A percentile compares a stretch with the other conserved stretches of the same genome.
Conservation (phyloP, 495 filamentous ascomycete genomes). For the Lophiostoma macrostomum region DNA sequence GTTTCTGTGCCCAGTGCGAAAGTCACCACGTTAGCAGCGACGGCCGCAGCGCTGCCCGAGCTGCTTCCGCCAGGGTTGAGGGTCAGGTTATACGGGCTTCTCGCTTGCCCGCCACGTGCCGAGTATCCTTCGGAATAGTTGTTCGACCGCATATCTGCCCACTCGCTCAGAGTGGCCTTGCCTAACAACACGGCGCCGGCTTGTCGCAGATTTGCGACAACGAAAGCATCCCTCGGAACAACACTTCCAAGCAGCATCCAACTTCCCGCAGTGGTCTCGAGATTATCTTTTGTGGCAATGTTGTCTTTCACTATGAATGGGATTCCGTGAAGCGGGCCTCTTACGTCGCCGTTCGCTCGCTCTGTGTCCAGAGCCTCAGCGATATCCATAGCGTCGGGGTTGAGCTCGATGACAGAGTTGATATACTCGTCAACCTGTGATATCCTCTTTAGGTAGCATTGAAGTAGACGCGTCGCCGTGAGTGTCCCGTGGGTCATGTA, state of each 20-base stretch:
- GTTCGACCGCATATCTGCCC: constrained; percentile 71
- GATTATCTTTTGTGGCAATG: constrained; percentile 43
- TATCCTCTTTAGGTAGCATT: constrained; percentile 54
- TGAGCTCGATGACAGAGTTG: constrained; percentile 59
- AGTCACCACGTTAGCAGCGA: constrained; percentile 58
- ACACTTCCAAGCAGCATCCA: constrained; percentile 61
- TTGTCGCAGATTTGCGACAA: constrained; percentile 58
- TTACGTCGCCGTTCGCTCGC: constrained; percentile 51
- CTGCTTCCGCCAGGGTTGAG: constrained; percentile 65
- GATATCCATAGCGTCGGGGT: constrained; percentile 59
- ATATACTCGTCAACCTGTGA: constrained; percentile 56
- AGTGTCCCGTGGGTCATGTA: constrained; percentile 44
- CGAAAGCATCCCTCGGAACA: constrained; percentile 63
- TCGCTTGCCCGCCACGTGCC: constrained; percentile 60
- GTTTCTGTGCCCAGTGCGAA: constrained; percentile 73
- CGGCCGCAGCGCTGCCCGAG: constrained; percentile 60
- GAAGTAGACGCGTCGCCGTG: constrained; percentile 49
- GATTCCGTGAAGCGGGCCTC: constrained; percentile 66
- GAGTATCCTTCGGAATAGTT: constrained; percentile 70
- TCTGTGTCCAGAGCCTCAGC: constrained; percentile 59
- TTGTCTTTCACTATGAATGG: constrained; percentile 70
- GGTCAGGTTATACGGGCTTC: constrained; percentile 67
- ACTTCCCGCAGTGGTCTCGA: constrained; percentile 46
- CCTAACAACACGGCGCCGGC: constrained; percentile 68
- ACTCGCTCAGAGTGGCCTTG: constrained; percentile 68